Percentiles rank a stretch among this genome's conserved stretches.
These are phyloP conservation scores for Solanum habrochaites DNA, from an alignment of 257 asterid species.

Conservation along the genomic window DNA sequence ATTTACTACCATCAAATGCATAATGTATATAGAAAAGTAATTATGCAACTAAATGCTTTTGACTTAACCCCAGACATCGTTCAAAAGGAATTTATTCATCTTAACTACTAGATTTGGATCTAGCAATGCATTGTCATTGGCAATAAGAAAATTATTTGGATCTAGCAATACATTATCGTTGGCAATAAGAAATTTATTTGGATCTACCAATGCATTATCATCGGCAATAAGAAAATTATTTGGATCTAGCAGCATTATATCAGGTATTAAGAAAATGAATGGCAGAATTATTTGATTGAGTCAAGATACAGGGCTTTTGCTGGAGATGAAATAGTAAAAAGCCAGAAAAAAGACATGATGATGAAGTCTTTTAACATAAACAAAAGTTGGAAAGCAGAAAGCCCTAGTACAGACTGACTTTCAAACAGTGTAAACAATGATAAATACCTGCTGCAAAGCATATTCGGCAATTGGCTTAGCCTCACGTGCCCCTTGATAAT, in stretches of 20 bases:
- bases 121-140: neutral
- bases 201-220: neutral
- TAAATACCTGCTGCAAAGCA: conserved; percentile 51
- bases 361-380: neutral
- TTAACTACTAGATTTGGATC: neutral
- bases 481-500: conserved; percentile 94
- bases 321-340: neutral
- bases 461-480: conserved; percentile 70
- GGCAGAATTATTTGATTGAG: neutral
- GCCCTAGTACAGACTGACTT: neutral
- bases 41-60: neutral
- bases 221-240: neutral
- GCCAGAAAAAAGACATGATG: neutral
- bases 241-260: neutral
- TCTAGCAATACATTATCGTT: neutral
- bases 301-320: neutral
- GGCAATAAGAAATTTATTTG: neutral
- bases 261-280: neutral
- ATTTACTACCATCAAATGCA: neutral
- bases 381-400: neutral
- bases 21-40: neutral
- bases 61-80: neutral
- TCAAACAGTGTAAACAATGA: neutral
- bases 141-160: neutral
- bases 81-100: neutral